A percentile compares a stretch with the other conserved stretches of the same genome.
Conservation (phyloP, 2,329 filamentous ascomycete genomes). For the Colletotrichum sp. region DNA sequence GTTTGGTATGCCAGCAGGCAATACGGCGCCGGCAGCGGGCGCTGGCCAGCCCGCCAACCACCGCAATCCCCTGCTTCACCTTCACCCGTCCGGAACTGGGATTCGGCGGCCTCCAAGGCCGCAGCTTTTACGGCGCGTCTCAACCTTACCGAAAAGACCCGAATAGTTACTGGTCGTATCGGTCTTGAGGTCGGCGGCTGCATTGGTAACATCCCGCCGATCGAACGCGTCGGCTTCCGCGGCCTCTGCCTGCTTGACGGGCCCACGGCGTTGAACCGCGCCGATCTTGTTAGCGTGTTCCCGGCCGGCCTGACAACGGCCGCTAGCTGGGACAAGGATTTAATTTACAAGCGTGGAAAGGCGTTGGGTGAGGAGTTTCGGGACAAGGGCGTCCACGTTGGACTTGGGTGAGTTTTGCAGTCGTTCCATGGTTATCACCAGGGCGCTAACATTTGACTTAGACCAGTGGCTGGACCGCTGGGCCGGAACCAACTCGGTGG, state of each 20-base stretch:
- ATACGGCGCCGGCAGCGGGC: slow-evolving; percentile 17
- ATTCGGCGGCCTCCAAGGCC: slow-evolving; percentile 73
- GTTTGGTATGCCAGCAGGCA: slow-evolving; percentile 16
- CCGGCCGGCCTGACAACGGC: slow-evolving; percentile 81
- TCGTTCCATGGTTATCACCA: background rate
- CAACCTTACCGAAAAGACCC: slow-evolving; percentile 78
- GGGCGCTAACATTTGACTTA: background rate
- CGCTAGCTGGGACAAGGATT: slow-evolving; percentile 77
- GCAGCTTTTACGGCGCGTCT: slow-evolving; percentile 71
- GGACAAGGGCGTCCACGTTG: slow-evolving; percentile 73
- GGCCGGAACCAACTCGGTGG: slow-evolving; percentile 77
- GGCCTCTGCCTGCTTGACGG: slow-evolving; percentile 82
- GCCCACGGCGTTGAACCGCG: slow-evolving; percentile 67
- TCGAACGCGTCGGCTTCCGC: slow-evolving; percentile 68
- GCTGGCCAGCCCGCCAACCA: slow-evolving; percentile 12
- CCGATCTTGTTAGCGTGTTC: slow-evolving; percentile 62
- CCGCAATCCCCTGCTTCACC: slow-evolving; percentile 11
- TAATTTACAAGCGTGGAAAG: slow-evolving; percentile 74
- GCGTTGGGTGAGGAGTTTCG: slow-evolving; percentile 74
- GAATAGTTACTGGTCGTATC: slow-evolving; percentile 74
- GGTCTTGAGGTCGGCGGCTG: slow-evolving; percentile 78
- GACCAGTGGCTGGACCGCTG: slow-evolving; percentile 75
- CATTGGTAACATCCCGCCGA: slow-evolving; percentile 65
- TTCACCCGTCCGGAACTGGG: slow-evolving; percentile 52
- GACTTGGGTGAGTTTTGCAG: slow-evolving; percentile 57